Conservation (phyloP, 73 alveolate genomes). For the Paramecium biaurelia region DNA sequence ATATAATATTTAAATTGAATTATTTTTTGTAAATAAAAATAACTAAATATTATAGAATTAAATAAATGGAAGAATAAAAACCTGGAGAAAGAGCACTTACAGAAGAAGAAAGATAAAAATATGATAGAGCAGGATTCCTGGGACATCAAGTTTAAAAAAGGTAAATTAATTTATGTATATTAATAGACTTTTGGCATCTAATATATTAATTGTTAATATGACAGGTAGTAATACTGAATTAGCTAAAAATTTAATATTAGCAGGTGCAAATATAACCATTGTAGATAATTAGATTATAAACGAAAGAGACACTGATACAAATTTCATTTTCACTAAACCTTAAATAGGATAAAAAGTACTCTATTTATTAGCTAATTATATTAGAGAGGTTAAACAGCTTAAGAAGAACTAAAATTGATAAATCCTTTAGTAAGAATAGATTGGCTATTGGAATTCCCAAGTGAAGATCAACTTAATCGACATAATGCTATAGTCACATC, state of each 20-base stretch:
- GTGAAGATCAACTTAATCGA: not conserved
- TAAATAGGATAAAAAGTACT: conserved; percentile 57
- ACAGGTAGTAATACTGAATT: conserved; percentile 61
- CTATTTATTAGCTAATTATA: not conserved
- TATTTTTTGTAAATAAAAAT: no score
- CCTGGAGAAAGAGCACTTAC: not conserved
- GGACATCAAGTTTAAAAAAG: not conserved
- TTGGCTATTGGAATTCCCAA: not conserved
- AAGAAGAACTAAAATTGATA: conserved; percentile 38
- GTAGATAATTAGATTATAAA: not conserved
- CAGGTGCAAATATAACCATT: conserved; percentile 58
- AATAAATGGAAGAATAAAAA: no score
- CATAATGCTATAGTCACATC: conserved; percentile 32
- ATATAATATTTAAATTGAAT: not conserved
- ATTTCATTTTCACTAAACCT: conserved; percentile 3
- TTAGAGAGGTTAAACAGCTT: conserved; percentile 35
- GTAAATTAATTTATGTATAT: not conserved
- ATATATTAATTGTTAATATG: conserved; percentile 23
- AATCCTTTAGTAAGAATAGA: conserved; percentile 57
- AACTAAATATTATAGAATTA: no score
- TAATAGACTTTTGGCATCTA: conserved; percentile 45
- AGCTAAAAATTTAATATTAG: conserved; percentile 55
- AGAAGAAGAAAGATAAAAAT: conserved; percentile 6
- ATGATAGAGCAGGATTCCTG: no score
- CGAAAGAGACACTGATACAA: conserved; percentile 44